Conservation (phyloP, 2,329 filamentous ascomycete genomes). For the Pseudogymnoascus sp. region DNA sequence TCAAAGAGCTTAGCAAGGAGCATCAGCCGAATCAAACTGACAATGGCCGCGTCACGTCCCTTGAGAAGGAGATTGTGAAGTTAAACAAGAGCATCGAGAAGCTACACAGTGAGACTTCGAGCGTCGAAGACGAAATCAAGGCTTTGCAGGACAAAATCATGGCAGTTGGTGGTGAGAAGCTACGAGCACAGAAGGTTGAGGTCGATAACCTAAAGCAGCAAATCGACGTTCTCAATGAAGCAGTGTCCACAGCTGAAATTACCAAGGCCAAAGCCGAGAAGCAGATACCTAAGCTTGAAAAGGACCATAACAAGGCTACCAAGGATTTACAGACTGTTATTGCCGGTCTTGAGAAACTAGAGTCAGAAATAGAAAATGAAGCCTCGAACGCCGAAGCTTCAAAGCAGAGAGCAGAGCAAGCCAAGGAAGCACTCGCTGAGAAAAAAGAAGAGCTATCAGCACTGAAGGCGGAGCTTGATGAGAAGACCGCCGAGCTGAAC, state of each 20-base stretch:
- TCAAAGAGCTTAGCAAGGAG: constrained; percentile 75
- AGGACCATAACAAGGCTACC: constrained; percentile 67
- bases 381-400: constrained; percentile 65
- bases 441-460: constrained; percentile 74
- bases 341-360: constrained; percentile 67
- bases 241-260: constrained; percentile 78
- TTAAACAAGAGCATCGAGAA: constrained; percentile 72
- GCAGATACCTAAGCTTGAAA: constrained; percentile 77
- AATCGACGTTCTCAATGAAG: constrained; percentile 70
- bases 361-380: constrained; percentile 71
- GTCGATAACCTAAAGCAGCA: constrained; percentile 85
- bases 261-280: constrained; percentile 91
- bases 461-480: constrained; percentile 78
- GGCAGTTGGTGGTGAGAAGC: constrained; percentile 90
- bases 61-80: constrained; percentile 70
- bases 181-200: constrained; percentile 81
- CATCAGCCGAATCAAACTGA: constrained; percentile 75
- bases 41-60: constrained; percentile 58
- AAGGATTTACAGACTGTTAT: constrained; percentile 68
- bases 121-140: constrained; percentile 88
- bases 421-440: constrained; percentile 64
- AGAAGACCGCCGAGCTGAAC: constrained; percentile 78
- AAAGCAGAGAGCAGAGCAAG: constrained; percentile 67
- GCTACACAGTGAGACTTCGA: constrained; percentile 76
- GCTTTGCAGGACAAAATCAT: constrained; percentile 92